Base-by-base conservation (phyloP, 2,329 filamentous ascomycete species). In the Ploettnerulaceae sp. region DNA sequence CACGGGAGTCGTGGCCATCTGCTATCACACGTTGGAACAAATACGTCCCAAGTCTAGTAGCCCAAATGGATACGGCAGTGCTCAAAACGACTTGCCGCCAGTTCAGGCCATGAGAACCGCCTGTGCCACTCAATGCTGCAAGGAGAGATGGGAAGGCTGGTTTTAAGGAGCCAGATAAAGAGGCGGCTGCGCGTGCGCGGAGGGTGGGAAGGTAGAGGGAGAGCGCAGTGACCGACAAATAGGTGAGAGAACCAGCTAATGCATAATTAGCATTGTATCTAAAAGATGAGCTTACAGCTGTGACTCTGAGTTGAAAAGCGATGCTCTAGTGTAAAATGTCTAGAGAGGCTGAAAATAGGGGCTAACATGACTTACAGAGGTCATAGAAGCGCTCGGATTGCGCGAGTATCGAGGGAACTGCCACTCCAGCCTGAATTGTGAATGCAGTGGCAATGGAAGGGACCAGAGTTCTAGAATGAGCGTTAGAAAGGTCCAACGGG, bases 381-480 rank as follows among this genome's bases (percentile, higher is more conserved):
- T 86, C 83, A 62, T 83, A 86, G 69, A 83, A 84, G 28, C 77
- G 74, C 59, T 86, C 83, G 5, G 77, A 76, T 57, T 79, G 73
- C 24, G 70, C 67, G 20, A 73, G 53, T 50, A 84, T 77, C 5
- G 79, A 83, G 4, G 82, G 82, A 2, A 82, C 61, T 4, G 78
- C 82, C 5, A 79, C 76, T 31, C 73, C 77, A 7, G 74, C 70
- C 66, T 86, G 82, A 36, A 86, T 69, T 1, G 75, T 76, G 55
- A 81, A 81, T 2, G 81, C 81, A 7, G 82, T 73, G 5, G 74
- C 74, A 9, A 84, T 72, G 26, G 74, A 74, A 2, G 82, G 82
- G 2, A 84, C 69, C 7, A 83, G 66, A 1, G 78, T 82, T 33
- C 54, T 56, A 21, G n/a, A n/a, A 18, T 7, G 21, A 8, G 18